These are phyloP conservation scores for Candida pseudofarinosa DNA, from an alignment of 805 yeast genomes.

Conservation along the genomic window DNA sequence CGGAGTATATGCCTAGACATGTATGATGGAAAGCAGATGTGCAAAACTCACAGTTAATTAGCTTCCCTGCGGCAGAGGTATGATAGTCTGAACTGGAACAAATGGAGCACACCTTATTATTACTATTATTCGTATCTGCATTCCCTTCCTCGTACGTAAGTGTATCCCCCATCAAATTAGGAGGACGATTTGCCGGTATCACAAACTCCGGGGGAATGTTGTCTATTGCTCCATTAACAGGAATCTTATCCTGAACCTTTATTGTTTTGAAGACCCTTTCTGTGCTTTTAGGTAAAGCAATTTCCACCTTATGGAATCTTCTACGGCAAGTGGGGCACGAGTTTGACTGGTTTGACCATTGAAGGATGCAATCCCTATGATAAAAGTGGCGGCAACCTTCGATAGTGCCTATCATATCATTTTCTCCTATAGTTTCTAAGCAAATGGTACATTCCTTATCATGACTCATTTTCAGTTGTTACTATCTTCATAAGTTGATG, in stretches of 20 bases:
- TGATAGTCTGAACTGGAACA: slow-evolving; percentile 35
- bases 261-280: slow-evolving; percentile 8
- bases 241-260: slow-evolving; percentile 26
- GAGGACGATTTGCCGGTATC: slow-evolving; percentile 10
- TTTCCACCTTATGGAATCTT: slow-evolving; percentile 36
- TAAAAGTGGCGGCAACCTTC: slow-evolving; percentile 48
- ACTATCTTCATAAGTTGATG: not conserved
- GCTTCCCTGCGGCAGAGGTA: not conserved
- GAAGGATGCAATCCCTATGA: slow-evolving; percentile 52
- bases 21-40: slow-evolving; percentile 36
- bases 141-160: not conserved
- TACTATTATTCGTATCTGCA: not conserved
- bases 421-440: slow-evolving; percentile 29
- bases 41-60: slow-evolving; percentile 26
- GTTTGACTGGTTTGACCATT: slow-evolving; percentile 56
- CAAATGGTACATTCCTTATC: slow-evolving; percentile 57
- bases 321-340: slow-evolving; percentile 61
- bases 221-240: slow-evolving; percentile 33
- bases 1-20: slow-evolving; percentile 32
- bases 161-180: not conserved
- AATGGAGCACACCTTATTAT: slow-evolving; percentile 20
- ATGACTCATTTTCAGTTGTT: not conserved
- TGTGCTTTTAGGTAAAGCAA: slow-evolving; percentile 16
- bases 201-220: slow-evolving; percentile 34
- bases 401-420: slow-evolving; percentile 21